These are phyloP conservation scores for Luffa acutangula DNA, from an alignment of 306 rosid genomes.

Conservation along the genomic window DNA sequence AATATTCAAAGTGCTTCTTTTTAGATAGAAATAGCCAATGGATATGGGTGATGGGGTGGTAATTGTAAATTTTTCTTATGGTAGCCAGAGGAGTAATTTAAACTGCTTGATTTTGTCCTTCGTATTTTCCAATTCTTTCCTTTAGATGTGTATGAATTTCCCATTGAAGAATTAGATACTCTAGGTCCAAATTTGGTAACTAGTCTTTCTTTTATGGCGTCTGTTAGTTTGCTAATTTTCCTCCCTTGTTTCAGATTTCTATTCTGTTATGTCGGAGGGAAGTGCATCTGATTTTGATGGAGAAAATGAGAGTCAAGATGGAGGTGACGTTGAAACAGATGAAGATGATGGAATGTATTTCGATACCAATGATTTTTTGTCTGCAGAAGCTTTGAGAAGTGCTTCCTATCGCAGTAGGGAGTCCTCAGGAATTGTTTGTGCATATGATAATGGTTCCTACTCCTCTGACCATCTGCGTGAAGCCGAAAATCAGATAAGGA, in stretches of 20 bases:
- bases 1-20: not conserved
- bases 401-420: conserved; percentile 88
- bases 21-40: not conserved
- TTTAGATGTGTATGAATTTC: not conserved
- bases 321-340: conserved; percentile 82
- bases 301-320: conserved; percentile 95
- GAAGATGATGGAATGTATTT: conserved; percentile 81
- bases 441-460: conserved; percentile 49
- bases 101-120: not conserved
- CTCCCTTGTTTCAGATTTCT: conserved; percentile 53
- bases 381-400: conserved; percentile 79
- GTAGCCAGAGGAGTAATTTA: not conserved
- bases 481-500: conserved; percentile 52
- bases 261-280: conserved; percentile 93
- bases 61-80: not conserved
- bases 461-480: conserved; percentile 48
- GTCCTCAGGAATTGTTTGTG: conserved; percentile 43
- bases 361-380: conserved; percentile 60
- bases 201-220: not conserved
- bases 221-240: not conserved
- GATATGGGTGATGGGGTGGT: not conserved
- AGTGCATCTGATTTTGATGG: conserved; percentile 78
- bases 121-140: not conserved
- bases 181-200: not conserved
- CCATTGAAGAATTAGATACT: not conserved